Conservation (phyloP, 2,329 filamentous ascomycete species). For the Camillea tinctor region DNA sequence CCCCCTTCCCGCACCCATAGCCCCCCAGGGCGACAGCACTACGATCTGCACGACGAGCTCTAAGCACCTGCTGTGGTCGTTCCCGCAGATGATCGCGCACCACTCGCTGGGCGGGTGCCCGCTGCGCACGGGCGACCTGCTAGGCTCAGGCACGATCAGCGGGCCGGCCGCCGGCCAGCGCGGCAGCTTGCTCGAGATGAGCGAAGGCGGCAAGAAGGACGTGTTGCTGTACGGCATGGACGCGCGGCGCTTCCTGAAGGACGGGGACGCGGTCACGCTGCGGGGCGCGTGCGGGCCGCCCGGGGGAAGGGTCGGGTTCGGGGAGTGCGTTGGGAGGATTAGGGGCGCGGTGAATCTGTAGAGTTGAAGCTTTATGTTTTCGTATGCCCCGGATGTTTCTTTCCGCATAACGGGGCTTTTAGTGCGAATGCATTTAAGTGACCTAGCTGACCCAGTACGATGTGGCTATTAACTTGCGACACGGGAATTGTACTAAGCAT, state of each 20-base stretch:
- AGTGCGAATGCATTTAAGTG: too few species aligned
- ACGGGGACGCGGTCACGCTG: constrained; percentile 44
- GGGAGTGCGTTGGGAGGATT: constrained; percentile 41
- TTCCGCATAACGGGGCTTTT: too few species aligned
- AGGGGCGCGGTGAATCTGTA: constrained; percentile 3
- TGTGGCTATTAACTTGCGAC: too few species aligned
- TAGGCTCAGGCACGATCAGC: constrained; percentile 76
- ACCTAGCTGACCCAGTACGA: too few species aligned
- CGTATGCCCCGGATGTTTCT: too few species aligned
- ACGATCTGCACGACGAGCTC: constrained; percentile 61
- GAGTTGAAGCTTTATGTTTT: constrained; percentile 5
- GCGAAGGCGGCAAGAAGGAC: constrained; percentile 43
- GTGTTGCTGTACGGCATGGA: constrained; percentile 41
- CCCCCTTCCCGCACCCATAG: constrained; percentile 18
- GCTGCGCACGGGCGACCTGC: constrained; percentile 69
- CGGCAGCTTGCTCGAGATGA: constrained; percentile 47
- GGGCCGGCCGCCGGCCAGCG: constrained; percentile 38
- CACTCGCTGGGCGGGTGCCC: constrained; percentile 75
- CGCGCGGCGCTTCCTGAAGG: constrained; percentile 43
- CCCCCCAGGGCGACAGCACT: constrained; percentile 48
- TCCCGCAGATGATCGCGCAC: constrained; percentile 79
- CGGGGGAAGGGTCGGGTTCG: constrained; percentile 43
- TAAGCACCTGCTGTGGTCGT: constrained; percentile 74
- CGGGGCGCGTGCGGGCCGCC: constrained; percentile 36
- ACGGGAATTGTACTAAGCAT: background rate